phyloP scores from a whole-genome alignment of 75 land plant genomes.

The Azolla pinnata region DNA sequence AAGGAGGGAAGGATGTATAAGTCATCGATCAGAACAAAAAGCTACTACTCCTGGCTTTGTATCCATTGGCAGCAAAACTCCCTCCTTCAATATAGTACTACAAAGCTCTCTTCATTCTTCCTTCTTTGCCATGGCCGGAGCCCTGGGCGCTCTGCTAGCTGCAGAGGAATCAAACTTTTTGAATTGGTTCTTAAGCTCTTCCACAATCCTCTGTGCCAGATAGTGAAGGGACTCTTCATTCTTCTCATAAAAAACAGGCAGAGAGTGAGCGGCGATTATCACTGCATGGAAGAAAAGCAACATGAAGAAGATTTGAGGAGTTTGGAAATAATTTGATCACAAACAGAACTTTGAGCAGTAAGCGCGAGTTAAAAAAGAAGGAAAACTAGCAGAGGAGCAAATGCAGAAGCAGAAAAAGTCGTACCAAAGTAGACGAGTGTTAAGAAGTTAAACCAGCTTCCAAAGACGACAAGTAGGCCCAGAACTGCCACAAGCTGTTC shows the following conservation, averaged over 20 bases:
- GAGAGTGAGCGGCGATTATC: slow-evolving; percentile 22
- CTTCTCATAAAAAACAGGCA: slow-evolving; percentile 55
- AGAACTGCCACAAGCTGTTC: slow-evolving; percentile 4
- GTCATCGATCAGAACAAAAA: too few relatives aligned
- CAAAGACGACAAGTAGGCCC: slow-evolving; percentile 3
- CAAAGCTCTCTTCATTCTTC: neutral
- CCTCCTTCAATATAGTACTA: too few relatives aligned
- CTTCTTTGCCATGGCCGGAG: slow-evolving; percentile 50
- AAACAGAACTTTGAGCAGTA: neutral
- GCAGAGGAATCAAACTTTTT: slow-evolving; percentile 37
- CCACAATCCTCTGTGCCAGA: slow-evolving; percentile 21
- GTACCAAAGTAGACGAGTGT: slow-evolving; percentile 12
- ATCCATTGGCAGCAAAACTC: too few relatives aligned
- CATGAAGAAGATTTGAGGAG: too few relatives aligned
- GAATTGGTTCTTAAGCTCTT: slow-evolving; percentile 39
- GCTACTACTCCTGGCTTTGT: too few relatives aligned
- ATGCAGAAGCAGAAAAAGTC: neutral
- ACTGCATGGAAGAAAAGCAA: slow-evolving; percentile 13
- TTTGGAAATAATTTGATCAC: too few relatives aligned
- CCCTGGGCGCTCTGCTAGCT: slow-evolving; percentile 47
- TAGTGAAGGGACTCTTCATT: slow-evolving; percentile 49
- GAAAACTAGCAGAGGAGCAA: neutral
- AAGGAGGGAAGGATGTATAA: too few relatives aligned
- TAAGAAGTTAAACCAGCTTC: slow-evolving; percentile 12
- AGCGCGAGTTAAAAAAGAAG: neutral